Evolutionary conservation across 805 yeast genomes (phyloP).

Genomic region (Metschnikowia noctiluminum): DNA sequence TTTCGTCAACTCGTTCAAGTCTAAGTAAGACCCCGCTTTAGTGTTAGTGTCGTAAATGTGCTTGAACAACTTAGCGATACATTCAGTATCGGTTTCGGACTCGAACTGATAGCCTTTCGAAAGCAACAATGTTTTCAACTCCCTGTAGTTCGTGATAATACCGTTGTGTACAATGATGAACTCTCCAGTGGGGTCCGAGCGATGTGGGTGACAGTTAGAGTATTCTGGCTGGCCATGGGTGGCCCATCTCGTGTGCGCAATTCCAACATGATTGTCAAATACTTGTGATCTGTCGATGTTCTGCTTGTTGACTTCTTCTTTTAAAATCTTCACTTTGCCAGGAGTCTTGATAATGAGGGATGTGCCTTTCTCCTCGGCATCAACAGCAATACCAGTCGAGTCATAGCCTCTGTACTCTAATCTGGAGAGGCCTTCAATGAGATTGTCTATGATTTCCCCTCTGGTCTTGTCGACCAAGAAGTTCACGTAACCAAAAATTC

Average conservation of each 20-base stretch:
- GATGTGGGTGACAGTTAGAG: slow-evolving; percentile 92
- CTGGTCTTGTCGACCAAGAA: slow-evolving; percentile 87
- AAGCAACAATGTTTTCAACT: slow-evolving; percentile 74
- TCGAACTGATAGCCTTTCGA: slow-evolving; percentile 81
- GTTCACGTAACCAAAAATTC: slow-evolving; percentile 97
- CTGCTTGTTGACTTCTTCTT: slow-evolving; percentile 52
- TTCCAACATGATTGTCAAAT: slow-evolving; percentile 86
- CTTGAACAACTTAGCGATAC: slow-evolving; percentile 92
- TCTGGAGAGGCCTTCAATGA: slow-evolving; percentile 79
- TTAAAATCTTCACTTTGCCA: slow-evolving; percentile 87
- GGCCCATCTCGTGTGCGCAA: slow-evolving; percentile 99
- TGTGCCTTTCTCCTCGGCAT: slow-evolving; percentile 76
- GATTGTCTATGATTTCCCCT: slow-evolving; percentile 87
- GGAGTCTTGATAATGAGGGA: slow-evolving; percentile 75
- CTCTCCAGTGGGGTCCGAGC: slow-evolving; percentile 79
- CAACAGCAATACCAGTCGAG: slow-evolving; percentile 94
- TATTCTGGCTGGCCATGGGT: slow-evolving; percentile 94
- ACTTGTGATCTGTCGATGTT: slow-evolving; percentile 57
- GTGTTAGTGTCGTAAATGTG: slow-evolving; percentile 78
- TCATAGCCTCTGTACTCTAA: slow-evolving; percentile 98
- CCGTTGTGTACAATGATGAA: slow-evolving; percentile 96
- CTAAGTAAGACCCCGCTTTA: slow-evolving; percentile 72
- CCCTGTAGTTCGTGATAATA: slow-evolving; percentile 94
- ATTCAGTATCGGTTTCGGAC: slow-evolving; percentile 96
- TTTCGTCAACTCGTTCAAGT: slow-evolving; percentile 89